Evolutionary conservation across 352 stramenopile genomes (phyloP).

Genomic region (Albugo laibachii): DNA sequence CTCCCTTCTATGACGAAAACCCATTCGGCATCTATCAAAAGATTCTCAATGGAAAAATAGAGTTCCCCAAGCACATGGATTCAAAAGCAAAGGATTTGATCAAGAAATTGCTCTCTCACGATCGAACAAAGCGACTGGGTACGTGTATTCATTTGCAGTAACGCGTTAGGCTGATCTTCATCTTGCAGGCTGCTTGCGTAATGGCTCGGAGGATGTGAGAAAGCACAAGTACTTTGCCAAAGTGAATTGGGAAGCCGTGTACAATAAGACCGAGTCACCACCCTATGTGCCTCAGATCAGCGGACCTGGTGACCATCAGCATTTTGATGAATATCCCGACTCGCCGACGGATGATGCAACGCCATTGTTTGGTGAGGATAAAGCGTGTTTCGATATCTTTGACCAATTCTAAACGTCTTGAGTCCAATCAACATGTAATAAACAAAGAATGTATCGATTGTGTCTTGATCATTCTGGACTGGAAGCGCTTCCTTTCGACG

Average conservation of each 20-base stretch:
- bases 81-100: constrained; percentile 81
- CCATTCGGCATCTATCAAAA: constrained; percentile 89
- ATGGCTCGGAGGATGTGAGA: constrained; percentile 77
- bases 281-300: constrained; percentile 74
- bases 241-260: constrained; percentile 70
- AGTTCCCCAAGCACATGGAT: constrained; percentile 82
- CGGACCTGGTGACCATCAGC: constrained; percentile 73
- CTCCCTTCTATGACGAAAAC: constrained; percentile 86
- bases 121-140: constrained; percentile 79
- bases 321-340: constrained; percentile 89
- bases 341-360: constrained; percentile 70
- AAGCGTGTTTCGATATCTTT: constrained; percentile 68
- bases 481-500: too few relatives aligned
- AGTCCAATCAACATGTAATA: too few relatives aligned
- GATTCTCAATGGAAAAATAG: constrained; percentile 80
- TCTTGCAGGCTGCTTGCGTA: constrained; percentile 71
- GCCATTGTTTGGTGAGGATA: constrained; percentile 70
- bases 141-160: constrained; percentile 6
- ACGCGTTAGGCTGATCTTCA: not conserved
- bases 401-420: constrained; percentile 61
- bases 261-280: constrained; percentile 41
- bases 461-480: too few relatives aligned
- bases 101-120: constrained; percentile 79
- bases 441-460: too few relatives aligned
- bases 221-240: constrained; percentile 86